Conservation (phyloP, 352 stramenopile genomes). For the Phytophthora rubi region DNA sequence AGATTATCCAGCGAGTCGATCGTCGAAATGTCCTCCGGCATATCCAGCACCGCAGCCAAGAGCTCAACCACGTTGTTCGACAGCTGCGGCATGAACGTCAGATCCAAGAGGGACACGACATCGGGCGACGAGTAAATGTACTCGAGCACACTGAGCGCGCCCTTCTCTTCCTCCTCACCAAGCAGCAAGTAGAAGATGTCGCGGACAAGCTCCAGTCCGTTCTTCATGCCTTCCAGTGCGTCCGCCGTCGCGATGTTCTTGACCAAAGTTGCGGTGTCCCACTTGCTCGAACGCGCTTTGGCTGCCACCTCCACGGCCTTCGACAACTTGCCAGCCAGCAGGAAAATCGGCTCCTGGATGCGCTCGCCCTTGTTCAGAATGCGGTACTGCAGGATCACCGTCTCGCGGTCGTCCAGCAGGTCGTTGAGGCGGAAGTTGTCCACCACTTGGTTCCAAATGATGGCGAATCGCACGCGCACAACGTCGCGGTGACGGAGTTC, state of each 20-base stretch:
- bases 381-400: slow-evolving; percentile 85
- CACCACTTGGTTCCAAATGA: slow-evolving; percentile 90
- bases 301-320: slow-evolving; percentile 69
- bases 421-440: slow-evolving; percentile 88
- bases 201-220: slow-evolving; percentile 60
- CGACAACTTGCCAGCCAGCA: slow-evolving; percentile 74
- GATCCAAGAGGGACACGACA: slow-evolving; percentile 62
- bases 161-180: slow-evolving; percentile 55
- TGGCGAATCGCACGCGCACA: slow-evolving; percentile 76
- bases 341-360: slow-evolving; percentile 83
- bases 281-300: slow-evolving; percentile 57
- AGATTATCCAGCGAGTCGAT: slow-evolving; percentile 48
- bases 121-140: slow-evolving; percentile 68
- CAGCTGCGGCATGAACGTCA: slow-evolving; percentile 63
- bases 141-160: slow-evolving; percentile 61
- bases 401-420: slow-evolving; percentile 84
- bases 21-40: slow-evolving; percentile 72
- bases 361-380: slow-evolving; percentile 73
- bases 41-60: slow-evolving; percentile 75
- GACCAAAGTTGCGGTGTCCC: slow-evolving; percentile 53
- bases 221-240: slow-evolving; percentile 64
- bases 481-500: slow-evolving; percentile 53
- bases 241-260: slow-evolving; percentile 70
- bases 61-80: slow-evolving; percentile 77
- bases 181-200: slow-evolving; percentile 80